phyloP scores from a whole-genome alignment of 176 grass and related monocot species.

The Avena eriantha region DNA sequence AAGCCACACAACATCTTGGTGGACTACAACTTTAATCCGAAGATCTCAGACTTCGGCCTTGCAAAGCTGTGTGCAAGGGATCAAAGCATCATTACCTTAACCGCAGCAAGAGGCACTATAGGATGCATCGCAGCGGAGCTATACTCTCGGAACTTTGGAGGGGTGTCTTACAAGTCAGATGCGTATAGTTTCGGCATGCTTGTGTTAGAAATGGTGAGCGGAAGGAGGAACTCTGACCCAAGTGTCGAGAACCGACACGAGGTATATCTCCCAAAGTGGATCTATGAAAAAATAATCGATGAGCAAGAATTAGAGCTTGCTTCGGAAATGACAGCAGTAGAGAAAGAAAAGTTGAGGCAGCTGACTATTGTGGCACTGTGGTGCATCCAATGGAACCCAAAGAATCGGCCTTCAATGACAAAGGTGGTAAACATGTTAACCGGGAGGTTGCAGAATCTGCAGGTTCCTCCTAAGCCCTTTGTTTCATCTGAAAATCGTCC shows the following conservation, averaged over 20 bases:
- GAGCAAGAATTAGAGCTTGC: not conserved
- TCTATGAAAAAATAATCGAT: not conserved
- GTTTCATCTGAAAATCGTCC: not conserved
- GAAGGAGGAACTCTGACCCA: not conserved
- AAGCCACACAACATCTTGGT: constrained; percentile 70
- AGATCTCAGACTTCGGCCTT: constrained; percentile 1
- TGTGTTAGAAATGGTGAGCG: not conserved
- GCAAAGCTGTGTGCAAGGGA: not conserved
- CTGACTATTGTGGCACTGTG: constrained; percentile 57
- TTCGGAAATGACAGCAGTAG: constrained; percentile 10
- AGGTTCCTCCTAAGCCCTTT: constrained; percentile 31
- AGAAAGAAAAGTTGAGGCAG: constrained; percentile 37
- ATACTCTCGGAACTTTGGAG: constrained; percentile 16
- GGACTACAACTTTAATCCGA: constrained; percentile 54
- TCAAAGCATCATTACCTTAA: not conserved
- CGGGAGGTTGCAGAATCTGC: constrained; percentile 46
- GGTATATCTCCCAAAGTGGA: no score
- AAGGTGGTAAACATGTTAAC: constrained; percentile 71
- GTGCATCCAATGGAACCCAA: constrained; percentile 76
- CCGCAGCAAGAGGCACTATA: not conserved
- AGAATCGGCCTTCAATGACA: constrained; percentile 57
- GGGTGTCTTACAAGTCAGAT: constrained; percentile 1
- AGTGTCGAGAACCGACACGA: no score
- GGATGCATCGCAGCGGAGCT: not conserved
- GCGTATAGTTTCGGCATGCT: not conserved